phyloP scores from a whole-genome alignment of 352 stramenopile genomes.

The Blastocystis sp. region DNA sequence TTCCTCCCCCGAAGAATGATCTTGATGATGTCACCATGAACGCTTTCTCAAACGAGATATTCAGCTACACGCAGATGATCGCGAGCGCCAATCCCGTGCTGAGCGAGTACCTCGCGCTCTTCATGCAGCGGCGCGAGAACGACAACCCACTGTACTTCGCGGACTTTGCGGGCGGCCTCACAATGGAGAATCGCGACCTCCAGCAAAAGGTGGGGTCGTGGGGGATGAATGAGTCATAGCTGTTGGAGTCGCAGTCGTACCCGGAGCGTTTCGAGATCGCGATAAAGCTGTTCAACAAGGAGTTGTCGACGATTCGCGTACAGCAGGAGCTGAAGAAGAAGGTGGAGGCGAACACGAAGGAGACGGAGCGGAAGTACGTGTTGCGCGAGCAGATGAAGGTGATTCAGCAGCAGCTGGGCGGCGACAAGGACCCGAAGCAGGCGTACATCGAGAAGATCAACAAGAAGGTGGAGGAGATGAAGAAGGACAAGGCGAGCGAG shows the following conservation, averaged over 20 bases:
- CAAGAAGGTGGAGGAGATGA: slow-evolving; percentile 81
- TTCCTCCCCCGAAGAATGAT: slow-evolving; percentile 75
- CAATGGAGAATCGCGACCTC: slow-evolving; percentile 88
- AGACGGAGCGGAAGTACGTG: slow-evolving; percentile 96
- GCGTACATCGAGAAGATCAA: slow-evolving; percentile 93
- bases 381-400: slow-evolving; percentile 97
- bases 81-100: slow-evolving; percentile 95
- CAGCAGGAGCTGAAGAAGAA: slow-evolving; percentile 95
- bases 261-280: slow-evolving; percentile 87
- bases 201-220: slow-evolving; percentile 78
- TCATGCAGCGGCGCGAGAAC: slow-evolving; percentile 90
- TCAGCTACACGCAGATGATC: slow-evolving; percentile 92
- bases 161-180: slow-evolving; percentile 92
- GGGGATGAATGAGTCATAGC: background rate
- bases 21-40: slow-evolving; percentile 85
- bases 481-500: slow-evolving; percentile 66
- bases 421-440: slow-evolving; percentile 99
- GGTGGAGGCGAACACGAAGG: slow-evolving; percentile 90
- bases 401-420: slow-evolving; percentile 99
- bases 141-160: slow-evolving; percentile 96
- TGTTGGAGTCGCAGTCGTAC: slow-evolving; percentile 31
- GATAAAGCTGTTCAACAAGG: slow-evolving; percentile 93
- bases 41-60: slow-evolving; percentile 96
- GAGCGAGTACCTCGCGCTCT: slow-evolving; percentile 96
- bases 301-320: slow-evolving; percentile 91